Evolutionary conservation across 2,329 filamentous ascomycete species (phyloP).

Genomic region (Hysterium pulicare): DNA sequence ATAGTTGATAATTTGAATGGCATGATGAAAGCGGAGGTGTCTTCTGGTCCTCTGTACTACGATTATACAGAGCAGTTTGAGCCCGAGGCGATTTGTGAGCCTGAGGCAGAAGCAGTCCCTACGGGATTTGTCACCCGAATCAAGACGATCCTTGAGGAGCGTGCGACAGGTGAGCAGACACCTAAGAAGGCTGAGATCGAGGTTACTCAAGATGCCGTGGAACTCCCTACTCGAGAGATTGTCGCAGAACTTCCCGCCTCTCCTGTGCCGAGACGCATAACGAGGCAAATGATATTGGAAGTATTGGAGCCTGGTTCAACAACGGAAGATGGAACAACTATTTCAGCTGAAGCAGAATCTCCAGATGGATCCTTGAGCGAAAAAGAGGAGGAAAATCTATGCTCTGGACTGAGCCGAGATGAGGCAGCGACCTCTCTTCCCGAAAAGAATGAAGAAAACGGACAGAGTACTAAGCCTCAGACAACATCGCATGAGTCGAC

Average conservation of each 20-base stretch:
- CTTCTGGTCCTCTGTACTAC: conserved; percentile 28
- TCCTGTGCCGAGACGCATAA: conserved; percentile 30
- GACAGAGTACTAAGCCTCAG: conserved; percentile 24
- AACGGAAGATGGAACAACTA: conserved; percentile 16
- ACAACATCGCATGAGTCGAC: conserved; percentile 10
- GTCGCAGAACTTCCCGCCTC: conserved; percentile 29
- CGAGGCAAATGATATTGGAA: conserved; percentile 27
- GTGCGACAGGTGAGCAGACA: conserved; percentile 10
- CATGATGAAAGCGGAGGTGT: conserved; percentile 18
- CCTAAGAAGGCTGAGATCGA: conserved; percentile 8
- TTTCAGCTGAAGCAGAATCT: conserved; percentile 7
- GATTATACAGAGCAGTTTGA: conserved; percentile 40
- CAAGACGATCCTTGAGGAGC: conserved; percentile 42
- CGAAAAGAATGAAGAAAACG: conserved; percentile 8
- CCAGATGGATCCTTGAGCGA: neutral
- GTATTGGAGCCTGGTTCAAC: conserved; percentile 27
- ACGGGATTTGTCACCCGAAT: conserved; percentile 42
- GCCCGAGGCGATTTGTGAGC: conserved; percentile 11
- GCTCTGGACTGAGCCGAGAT: neutral
- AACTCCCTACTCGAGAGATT: conserved; percentile 6
- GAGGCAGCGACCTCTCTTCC: neutral
- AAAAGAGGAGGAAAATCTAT: neutral
- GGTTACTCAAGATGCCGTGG: conserved; percentile 5
- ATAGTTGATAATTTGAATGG: conserved; percentile 31
- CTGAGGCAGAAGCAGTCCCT: conserved; percentile 19